Base-by-base conservation (phyloP, 306 rosid species). In the Fragaria iinumae region DNA sequence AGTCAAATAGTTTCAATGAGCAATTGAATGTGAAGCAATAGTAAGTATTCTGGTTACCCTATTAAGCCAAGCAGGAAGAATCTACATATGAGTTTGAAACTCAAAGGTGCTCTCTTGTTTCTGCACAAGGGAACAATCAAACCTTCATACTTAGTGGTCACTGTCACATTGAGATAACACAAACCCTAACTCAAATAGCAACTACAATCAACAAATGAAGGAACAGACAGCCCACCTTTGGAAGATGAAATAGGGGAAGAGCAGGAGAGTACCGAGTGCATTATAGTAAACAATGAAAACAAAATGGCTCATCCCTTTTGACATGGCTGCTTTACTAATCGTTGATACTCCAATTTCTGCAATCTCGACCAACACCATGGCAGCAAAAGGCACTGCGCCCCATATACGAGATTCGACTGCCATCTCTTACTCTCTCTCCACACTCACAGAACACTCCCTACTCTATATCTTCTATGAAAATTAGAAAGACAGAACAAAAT, bases 51-150 rank as follows among this genome's bases (percentile, higher is more conserved):
- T 5, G 25, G 18, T 67, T 82, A 85, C 88, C 86, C 88, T 71
- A 64, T 77, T 13, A 83, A 66, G 76, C 87, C 86, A 52, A 85
- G 86, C 59, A 85, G 75, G 57, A 79, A 85, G 82, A 82, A 85
- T 65, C 45, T 79, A 23, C 68, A 73, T 43, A 85, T 36, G 45
- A 82, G 76, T 23, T 64, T 39, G 63, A 79, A 68, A 67, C 65
- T 82, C 13, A 82, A 78, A 36, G 84, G 88, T 23, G 75, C 55
- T 17, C 73, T 45, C n/a, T 47, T 82, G 45, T 65, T 80, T 79
- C 88, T 82, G 81, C 82, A 78, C 9, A 47, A 34, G 8, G 65
- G 21, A 50, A 44, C 10, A 7, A 3, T 50, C 66, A 53, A 52
- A 71, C 32, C 41, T 20, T 55, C 67, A 45, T 2, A 12, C 10